phyloP scores from a whole-genome alignment of 495 filamentous ascomycete genomes.

The Penicillium robsamsonii region DNA sequence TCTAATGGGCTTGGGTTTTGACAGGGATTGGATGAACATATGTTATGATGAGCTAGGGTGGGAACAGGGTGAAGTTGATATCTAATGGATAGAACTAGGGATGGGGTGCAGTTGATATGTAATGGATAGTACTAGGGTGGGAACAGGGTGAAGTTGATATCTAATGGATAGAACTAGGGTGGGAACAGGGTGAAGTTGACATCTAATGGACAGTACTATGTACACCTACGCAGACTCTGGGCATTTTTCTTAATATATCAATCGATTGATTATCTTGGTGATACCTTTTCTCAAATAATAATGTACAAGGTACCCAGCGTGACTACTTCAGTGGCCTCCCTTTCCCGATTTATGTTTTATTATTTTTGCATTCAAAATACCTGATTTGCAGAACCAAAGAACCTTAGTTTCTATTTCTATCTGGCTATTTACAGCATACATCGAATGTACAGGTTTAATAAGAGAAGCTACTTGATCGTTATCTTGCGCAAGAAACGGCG shows the following conservation, averaged over 20 bases:
- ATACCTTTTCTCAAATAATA: no score
- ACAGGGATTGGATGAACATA: conserved; percentile 2
- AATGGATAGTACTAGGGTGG: background rate
- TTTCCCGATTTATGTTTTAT: no score
- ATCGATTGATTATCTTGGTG: no score
- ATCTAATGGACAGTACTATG: background rate
- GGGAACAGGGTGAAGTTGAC: background rate
- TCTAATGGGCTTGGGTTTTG: background rate
- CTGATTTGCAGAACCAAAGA: no score
- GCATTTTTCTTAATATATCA: no score
- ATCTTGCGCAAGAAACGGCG: conserved; percentile 9
- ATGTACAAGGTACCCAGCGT: no score
- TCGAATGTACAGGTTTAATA: background rate
- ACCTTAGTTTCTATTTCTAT: conserved; percentile 1
- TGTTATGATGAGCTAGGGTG: background rate
- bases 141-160: background rate
- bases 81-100: background rate
- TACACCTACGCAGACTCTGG: background rate
- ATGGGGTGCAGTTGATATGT: no score
- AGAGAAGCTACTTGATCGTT: background rate
- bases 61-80: background rate
- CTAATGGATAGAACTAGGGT: background rate
- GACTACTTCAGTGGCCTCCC: no score
- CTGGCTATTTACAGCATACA: conserved; percentile 2
- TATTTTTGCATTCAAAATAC: no score